These are phyloP conservation scores for Beauveria asiatica DNA, from an alignment of 2,329 filamentous ascomycete genomes.

Conservation along the genomic window DNA sequence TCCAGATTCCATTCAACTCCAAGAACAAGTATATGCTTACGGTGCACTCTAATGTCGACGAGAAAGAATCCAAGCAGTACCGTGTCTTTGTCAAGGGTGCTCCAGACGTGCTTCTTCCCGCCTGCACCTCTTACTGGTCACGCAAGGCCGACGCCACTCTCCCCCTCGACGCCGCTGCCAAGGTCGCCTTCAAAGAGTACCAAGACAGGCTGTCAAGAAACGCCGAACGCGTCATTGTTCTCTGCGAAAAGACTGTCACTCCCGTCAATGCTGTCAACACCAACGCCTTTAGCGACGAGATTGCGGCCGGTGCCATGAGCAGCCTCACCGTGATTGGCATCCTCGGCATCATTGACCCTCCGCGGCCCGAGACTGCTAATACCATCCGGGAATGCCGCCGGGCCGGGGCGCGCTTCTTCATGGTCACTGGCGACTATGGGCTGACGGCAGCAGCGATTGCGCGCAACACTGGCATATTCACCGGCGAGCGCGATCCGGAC, in stretches of 20 bases:
- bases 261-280: slow-evolving; percentile 24
- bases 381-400: slow-evolving; percentile 34
- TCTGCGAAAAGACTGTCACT: slow-evolving; percentile 29
- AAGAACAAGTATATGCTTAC: slow-evolving; percentile 44
- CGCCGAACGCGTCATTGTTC: slow-evolving; percentile 34
- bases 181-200: slow-evolving; percentile 24
- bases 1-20: slow-evolving; percentile 40
- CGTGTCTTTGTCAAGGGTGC: slow-evolving; percentile 45
- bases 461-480: slow-evolving; percentile 56
- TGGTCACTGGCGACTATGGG: slow-evolving; percentile 40
- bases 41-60: slow-evolving; percentile 20
- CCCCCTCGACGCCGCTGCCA: slow-evolving; percentile 26
- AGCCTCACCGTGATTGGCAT: slow-evolving; percentile 42
- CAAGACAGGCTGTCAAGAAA: slow-evolving; percentile 33
- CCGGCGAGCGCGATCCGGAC: slow-evolving; percentile 35
- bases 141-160: slow-evolving; percentile 21
- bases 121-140: slow-evolving; percentile 29
- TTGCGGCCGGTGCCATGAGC: slow-evolving; percentile 29
- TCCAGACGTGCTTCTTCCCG: slow-evolving; percentile 38
- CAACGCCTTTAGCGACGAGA: slow-evolving; percentile 43
- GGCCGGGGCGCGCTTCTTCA: slow-evolving; percentile 36
- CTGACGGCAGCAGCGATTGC: slow-evolving; percentile 58
- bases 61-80: slow-evolving; percentile 23
- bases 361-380: slow-evolving; percentile 33
- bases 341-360: slow-evolving; percentile 41